phyloP scores from a whole-genome alignment of 345 rosid species.

The Dimocarpus longan region DNA sequence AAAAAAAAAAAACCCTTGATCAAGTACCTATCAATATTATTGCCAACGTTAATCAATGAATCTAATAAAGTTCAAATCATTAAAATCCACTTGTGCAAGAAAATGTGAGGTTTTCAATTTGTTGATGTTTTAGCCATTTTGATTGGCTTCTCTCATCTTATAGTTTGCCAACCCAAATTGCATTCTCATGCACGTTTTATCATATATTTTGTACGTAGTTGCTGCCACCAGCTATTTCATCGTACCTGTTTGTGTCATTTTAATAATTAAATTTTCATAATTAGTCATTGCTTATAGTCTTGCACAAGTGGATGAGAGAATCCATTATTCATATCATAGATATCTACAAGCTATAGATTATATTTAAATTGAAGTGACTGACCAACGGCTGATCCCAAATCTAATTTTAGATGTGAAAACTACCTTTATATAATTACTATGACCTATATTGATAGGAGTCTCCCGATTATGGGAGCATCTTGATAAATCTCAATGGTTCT shows the following conservation, averaged over 20 bases:
- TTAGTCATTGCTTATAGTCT: too few species aligned
- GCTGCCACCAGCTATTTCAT: neutral
- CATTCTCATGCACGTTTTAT: neutral
- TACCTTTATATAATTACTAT: neutral
- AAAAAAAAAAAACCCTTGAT: too few species aligned
- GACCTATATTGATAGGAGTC: neutral
- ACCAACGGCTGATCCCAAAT: neutral
- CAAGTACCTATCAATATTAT: neutral
- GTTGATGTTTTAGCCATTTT: neutral
- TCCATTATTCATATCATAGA: neutral
- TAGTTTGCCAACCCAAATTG: neutral
- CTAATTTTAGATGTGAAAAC: neutral
- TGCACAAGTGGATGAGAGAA: too few species aligned
- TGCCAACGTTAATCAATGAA: neutral
- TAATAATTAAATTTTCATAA: too few species aligned
- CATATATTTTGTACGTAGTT: neutral
- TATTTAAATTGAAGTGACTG: slow-evolving; percentile 1
- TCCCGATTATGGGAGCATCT: too few species aligned
- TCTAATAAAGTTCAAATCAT: neutral
- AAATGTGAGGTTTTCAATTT: neutral
- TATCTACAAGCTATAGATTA: neutral
- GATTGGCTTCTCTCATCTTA: neutral
- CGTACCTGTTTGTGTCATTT: neutral
- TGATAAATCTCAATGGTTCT: too few species aligned
- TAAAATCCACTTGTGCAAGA: slow-evolving; percentile 9